These are phyloP conservation scores for Podospora sp. DNA, from an alignment of 495 filamentous ascomycete species.

Conservation along the genomic window DNA sequence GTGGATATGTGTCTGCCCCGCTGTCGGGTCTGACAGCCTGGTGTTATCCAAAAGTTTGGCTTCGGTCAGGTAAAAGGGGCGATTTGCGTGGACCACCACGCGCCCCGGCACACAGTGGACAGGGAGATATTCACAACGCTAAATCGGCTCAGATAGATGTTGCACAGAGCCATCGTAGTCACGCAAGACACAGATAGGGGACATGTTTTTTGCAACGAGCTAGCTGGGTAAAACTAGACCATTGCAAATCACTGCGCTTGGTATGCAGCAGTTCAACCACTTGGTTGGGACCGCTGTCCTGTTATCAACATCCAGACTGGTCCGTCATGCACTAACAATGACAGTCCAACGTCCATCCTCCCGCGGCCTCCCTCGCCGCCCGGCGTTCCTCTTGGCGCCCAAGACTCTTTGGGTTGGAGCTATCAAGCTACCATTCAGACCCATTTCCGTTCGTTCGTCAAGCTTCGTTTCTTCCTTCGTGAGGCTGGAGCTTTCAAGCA, in stretches of 20 bases:
- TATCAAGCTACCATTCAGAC: slow-evolving; percentile 56
- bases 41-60: neutral
- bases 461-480: slow-evolving; percentile 23
- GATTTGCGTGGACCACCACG: too few species aligned
- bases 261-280: slow-evolving; percentile 28
- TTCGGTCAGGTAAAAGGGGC: too few species aligned
- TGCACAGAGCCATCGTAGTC: neutral
- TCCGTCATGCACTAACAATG: slow-evolving; percentile 40
- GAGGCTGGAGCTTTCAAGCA: slow-evolving; percentile 58
- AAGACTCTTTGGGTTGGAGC: slow-evolving; percentile 47
- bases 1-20: neutral
- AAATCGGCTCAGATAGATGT: neutral
- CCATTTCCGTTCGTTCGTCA: slow-evolving; percentile 29
- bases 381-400: slow-evolving; percentile 19
- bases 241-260: neutral
- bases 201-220: slow-evolving; percentile 1
- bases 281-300: slow-evolving; percentile 31
- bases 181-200: neutral
- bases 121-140: too few species aligned
- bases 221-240: slow-evolving; percentile 6
- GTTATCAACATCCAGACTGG: slow-evolving; percentile 22
- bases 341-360: slow-evolving; percentile 23
- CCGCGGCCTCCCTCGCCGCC: slow-evolving; percentile 16
- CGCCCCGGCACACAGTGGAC: too few species aligned
- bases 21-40: neutral